Evolutionary conservation across 2,329 filamentous ascomycete genomes (phyloP), one percentile per base, ranked within the genome.

Genomic region (Lasiodiplodia theobromae): DNA sequence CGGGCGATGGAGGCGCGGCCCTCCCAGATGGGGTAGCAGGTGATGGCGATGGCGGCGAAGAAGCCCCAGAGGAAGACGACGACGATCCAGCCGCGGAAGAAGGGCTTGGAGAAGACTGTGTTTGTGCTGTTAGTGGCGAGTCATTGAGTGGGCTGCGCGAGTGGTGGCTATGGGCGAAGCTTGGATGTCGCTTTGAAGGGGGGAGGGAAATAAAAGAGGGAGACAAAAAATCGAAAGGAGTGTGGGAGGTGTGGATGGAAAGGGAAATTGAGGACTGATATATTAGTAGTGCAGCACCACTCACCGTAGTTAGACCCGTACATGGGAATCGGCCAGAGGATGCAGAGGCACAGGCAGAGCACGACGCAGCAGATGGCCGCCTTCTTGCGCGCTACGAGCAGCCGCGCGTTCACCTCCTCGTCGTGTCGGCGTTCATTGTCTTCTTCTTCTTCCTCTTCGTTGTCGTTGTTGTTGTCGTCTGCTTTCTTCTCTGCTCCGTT

Each of bases 321-420:
- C 84, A 87, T 87, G 0, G 85, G 85, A 51, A 87, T 76, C 0
- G 85, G 85, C 84, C 85, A 87, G 1, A 87, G 70, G 1, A 87
- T 60, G 66, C 66, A 68, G 66, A 68, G 31, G 18, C 31, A 51
- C 12, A 68, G 54, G 34, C 66, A 68, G 6, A 68, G 56, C 6
- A 40, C 11, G n/a, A 60, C 56, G 47, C 57, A 63, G 65, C 60
- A 69, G 18, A 47, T 31, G 47, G 16, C 62, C 4, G 60, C 60
- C 28, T 65, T 67, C 34, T 66, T 31, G 63, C 63, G 56, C 64
- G 63, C 60, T 31, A 47, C 44, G 18, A 68, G 34, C 23, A 68
- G 66, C 4, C 52, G 37, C 18, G 38, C 38, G 38, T 67, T 57
- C 0, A 49, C 37, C 12, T 67, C 53, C 7, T 51, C 38, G 25